Base-by-base conservation (phyloP, 345 rosid species). In the Kandelia obovata region DNA sequence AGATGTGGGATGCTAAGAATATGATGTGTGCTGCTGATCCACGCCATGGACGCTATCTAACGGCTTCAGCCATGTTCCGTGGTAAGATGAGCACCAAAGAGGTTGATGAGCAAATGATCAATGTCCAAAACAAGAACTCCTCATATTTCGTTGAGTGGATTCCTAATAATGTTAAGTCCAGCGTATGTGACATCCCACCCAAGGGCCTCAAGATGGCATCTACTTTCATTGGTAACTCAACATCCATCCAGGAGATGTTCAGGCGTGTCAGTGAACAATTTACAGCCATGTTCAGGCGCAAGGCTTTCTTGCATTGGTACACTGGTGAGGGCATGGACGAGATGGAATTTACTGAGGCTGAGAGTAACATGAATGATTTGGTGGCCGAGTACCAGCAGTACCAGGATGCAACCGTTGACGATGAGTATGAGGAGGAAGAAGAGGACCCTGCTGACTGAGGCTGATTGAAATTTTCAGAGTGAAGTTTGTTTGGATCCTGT, bases 381-480 rank as follows among this genome's bases (percentile, higher is more conserved):
- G 62, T 59, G n/a, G 62, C 62, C 4, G 62, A 59, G 62, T 59
- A 59, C 62, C 62, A 59, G 37, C 62, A 59, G n/a, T 59, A 59
- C 23, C 62, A 59, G 28, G 62, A 59, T 31, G 62, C 62, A 59
- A 59, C 62, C 6, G 39, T 34, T 2, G 62, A 59, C 7, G 62
- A 59, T 7, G 62, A 59, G 7, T 15, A 30, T 1, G 34, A 59
- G 34, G 62, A 59, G 28, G 37, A 59, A 27, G 62, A 59, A 28
- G 62, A 56, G 59, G 59, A 56, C 10, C 10, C 58, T 71, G 69
- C 64, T 64, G 27, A 13, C 5, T 71, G 75, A 71, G 46, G 20
- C 31, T 1, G 1, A 23, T n/a, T n/a, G 47, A 37, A 27, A 23
- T 57, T 39, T 43, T 25, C 57, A 4, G 31, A 28, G 28, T 30